Evolutionary conservation across 495 filamentous ascomycete species (phyloP).

Genomic region (Terfezia boudieri): DNA sequence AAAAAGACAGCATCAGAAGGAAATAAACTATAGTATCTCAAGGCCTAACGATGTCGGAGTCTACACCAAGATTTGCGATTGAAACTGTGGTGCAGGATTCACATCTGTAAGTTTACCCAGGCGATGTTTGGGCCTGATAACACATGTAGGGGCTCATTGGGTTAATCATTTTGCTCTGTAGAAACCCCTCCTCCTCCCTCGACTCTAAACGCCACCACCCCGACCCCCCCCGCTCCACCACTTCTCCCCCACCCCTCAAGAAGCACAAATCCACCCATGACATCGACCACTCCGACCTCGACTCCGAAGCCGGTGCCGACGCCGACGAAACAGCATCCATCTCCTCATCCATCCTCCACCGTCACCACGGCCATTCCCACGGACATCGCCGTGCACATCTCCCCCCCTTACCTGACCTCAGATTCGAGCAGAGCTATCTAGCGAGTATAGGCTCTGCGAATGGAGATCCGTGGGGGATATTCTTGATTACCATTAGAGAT

Average conservation of each 20-base stretch:
- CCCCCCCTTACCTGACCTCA: constrained; percentile 72
- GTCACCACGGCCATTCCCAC: background rate
- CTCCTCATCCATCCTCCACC: constrained; percentile 7
- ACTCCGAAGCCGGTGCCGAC: background rate
- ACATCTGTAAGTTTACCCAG: no score
- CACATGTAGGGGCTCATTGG: no score
- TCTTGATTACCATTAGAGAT: constrained; percentile 67
- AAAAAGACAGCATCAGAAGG: no score
- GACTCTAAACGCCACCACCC: constrained; percentile 1
- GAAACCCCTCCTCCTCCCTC: constrained; percentile 3
- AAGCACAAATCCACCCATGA: background rate
- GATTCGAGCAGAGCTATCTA: constrained; percentile 95
- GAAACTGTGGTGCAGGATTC: no score
- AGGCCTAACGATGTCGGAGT: no score
- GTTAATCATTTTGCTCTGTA: no score
- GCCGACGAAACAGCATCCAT: constrained; percentile 7
- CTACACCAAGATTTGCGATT: no score
- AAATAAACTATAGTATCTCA: no score
- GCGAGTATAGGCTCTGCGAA: constrained; percentile 58
- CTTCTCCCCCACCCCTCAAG: background rate
- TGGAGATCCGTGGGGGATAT: constrained; percentile 44
- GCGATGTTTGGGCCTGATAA: no score
- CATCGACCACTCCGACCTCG: background rate
- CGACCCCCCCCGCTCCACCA: background rate
- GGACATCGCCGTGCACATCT: constrained; percentile 25